Base-by-base conservation (phyloP, 129 eudicot genomes). In the sunflower (Helianthus annuus) region DNA sequence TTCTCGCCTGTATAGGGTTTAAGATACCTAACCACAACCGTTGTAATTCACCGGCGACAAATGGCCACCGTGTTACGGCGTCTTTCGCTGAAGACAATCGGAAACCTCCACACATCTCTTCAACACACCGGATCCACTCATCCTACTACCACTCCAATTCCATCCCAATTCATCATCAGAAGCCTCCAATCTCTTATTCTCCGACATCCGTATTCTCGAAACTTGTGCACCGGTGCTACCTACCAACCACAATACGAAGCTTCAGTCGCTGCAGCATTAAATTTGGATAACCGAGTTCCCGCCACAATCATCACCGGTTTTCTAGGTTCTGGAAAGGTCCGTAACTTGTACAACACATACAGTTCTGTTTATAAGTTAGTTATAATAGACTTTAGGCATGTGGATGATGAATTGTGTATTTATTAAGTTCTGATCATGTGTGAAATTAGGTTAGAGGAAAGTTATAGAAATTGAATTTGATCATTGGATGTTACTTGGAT, bases 281-380 rank as follows among this genome's bases (percentile, higher is more conserved):
- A 86, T 72, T 81, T 84, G 69, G 95, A 93, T 76, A 51, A 79
- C 68, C 92, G 98, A 14, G 85, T 93, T 27, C 92, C 96, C 0
- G 98, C 96, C 55, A 93, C 98, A 65, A 84, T 93, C 9, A 89
- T 93, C 78, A 93, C 98, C 27, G 98, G 98, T 1, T 93, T 92
- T 64, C 98, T 92, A 16, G 98, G 98, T 77, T 89, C 98, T 32
- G 98, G 98, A 54, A 92, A 92, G 96, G 98, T 84, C 68, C 0
- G 54, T 66, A 62, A 36, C 38, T 15, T 16, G 17, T 34, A 24
- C 4, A 29, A 10, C 16, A 55, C 15, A 7, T 11, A 32, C 34
- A 29, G 2, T 32, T 12, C 0, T 32, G 36, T 32, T 32, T 32
- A 32, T 32, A 32, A 3, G 4, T 32, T 32, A 32, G 36, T 1